Conservation (phyloP, 148 eudicot genomes). For the Simmondsia chinensis region DNA sequence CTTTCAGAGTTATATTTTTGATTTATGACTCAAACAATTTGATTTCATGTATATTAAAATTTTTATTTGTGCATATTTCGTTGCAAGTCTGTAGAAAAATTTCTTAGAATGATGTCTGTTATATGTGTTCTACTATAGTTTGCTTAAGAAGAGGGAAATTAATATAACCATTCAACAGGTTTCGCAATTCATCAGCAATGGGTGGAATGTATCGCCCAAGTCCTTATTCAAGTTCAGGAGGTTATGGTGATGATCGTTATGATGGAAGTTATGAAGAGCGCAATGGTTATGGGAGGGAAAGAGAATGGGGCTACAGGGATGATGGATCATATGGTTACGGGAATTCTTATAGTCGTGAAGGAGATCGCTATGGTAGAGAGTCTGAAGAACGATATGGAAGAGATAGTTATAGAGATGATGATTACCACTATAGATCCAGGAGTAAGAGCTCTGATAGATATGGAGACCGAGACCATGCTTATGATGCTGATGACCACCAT, state of each 20-base stretch:
- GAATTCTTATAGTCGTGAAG: constrained; percentile 46
- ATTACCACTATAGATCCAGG: constrained; percentile 48
- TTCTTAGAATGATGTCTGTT: no score
- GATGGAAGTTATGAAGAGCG: constrained; percentile 63
- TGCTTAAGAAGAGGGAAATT: no score
- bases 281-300: constrained; percentile 78
- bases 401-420: constrained; percentile 68
- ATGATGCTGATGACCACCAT: constrained; percentile 74
- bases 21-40: no score
- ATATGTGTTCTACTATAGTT: no score
- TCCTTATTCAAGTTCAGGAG: constrained; percentile 58
- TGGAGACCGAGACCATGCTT: constrained; percentile 51
- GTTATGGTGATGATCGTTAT: constrained; percentile 59
- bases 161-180: constrained; percentile 32
- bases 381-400: constrained; percentile 58
- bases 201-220: constrained; percentile 77
- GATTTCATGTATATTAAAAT: no score
- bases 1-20: no score
- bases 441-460: constrained; percentile 82
- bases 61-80: no score
- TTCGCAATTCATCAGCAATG: constrained; percentile 44
- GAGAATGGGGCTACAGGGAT: constrained; percentile 54
- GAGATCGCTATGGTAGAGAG: constrained; percentile 56
- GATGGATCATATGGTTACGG: constrained; percentile 69
- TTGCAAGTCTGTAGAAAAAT: no score